These are phyloP conservation scores for Penicillium taxi DNA, from an alignment of 495 filamentous ascomycete genomes.

Conservation along the genomic window DNA sequence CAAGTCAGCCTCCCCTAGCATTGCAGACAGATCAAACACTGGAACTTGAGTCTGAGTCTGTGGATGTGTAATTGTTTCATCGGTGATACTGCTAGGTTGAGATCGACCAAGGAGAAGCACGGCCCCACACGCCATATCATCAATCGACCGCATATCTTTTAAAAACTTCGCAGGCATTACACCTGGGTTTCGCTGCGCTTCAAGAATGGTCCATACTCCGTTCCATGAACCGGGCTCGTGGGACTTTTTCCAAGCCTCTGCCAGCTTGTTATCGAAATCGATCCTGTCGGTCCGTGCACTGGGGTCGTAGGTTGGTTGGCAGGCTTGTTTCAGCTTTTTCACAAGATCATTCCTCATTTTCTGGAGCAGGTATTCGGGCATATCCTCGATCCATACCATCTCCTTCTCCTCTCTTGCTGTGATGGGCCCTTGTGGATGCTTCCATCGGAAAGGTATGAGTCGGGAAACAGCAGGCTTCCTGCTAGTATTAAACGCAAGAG, in stretches of 20 bases:
- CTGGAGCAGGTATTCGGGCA: conserved; percentile 52
- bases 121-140: conserved; percentile 25
- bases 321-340: conserved; percentile 24
- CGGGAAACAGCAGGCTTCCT: conserved; percentile 15
- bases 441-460: conserved; percentile 32
- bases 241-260: conserved; percentile 12
- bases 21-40: conserved; percentile 33
- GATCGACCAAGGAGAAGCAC: conserved; percentile 20
- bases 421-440: conserved; percentile 25
- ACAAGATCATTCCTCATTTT: conserved; percentile 43
- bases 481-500: not conserved
- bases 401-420: conserved; percentile 17
- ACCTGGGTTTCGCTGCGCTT: conserved; percentile 19
- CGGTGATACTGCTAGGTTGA: not conserved
- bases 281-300: too few relatives aligned
- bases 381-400: conserved; percentile 58
- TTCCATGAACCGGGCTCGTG: conserved; percentile 15
- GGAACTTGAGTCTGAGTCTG: conserved; percentile 31
- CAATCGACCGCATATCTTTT: conserved; percentile 14
- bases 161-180: conserved; percentile 22
- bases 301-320: not conserved
- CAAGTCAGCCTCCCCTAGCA: conserved; percentile 31
- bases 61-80: conserved; percentile 21
- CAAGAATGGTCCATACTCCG: conserved; percentile 29
- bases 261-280: too few relatives aligned